Evolutionary conservation across 2,329 filamentous ascomycete genomes (phyloP), one percentile per base, ranked within the genome.

Genomic region (Sporothrix schenckii): DNA sequence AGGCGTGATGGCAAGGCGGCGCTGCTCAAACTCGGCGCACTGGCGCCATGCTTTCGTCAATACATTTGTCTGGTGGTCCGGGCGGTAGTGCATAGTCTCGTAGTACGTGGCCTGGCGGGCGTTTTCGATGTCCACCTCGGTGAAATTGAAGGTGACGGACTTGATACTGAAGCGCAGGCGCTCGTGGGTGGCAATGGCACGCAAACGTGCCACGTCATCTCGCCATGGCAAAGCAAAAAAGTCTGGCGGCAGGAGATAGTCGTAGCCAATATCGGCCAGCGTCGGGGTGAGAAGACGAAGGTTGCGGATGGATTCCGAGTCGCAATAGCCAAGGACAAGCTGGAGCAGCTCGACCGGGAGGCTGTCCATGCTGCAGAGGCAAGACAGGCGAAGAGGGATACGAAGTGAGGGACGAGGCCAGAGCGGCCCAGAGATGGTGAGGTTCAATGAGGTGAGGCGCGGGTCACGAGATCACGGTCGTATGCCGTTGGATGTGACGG

Each of bases 161-260:
- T 78, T 77, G 75, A 86, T 81, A 71, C 78, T 79, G 56, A 75
- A 75, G 66, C 80, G 79, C 44, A 84, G 80, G 6, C 79, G 80
- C 52, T 80, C 78, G 72, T 83, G 79, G 68, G 76, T 75, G 19
- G 83, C 81, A 70, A 86, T 83, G 65, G 77, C 77, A 70, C 81
- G 78, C 24, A 86, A 78, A 19, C 82, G 79, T 58, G 78, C 77
- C 54, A 83, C 79, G 73, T 85, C 83, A 74, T 83, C 78, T 68
- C 80, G 79, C 80, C 82, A 84, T 66, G 80, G 80, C 60, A 84
- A 76, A 21, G 80, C 79, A 30, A 76, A 78, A 75, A 86, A 84
- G 68, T 77, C 73, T 2, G 80, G 74, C n/a, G 77, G 75, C 34
- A 84, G 73, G 70, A 85, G 76, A 70, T 80, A 82, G 30, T 82